Conservation (phyloP, 2,329 filamentous ascomycete genomes). For the Colletotrichum sp. region DNA sequence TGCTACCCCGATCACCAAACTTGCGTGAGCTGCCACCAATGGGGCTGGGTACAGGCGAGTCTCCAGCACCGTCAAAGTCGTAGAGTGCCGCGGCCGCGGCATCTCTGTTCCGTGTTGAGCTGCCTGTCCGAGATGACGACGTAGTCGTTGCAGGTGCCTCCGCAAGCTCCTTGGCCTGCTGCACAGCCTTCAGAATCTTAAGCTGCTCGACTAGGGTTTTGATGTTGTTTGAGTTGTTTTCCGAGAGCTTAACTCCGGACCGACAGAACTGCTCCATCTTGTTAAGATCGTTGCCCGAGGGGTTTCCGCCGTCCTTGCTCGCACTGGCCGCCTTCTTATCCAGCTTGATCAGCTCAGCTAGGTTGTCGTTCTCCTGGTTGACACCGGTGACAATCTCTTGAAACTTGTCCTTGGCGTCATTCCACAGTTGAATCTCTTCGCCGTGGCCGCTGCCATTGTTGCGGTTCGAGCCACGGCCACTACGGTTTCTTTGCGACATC, state of each 20-base stretch:
- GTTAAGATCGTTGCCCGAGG: slow-evolving; percentile 33
- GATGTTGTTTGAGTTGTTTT: slow-evolving; percentile 40
- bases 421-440: slow-evolving; percentile 50
- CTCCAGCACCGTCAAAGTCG: slow-evolving; percentile 49
- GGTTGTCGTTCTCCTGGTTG: slow-evolving; percentile 47
- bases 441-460: slow-evolving; percentile 48
- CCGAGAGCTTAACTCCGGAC: slow-evolving; percentile 45
- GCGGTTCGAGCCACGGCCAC: slow-evolving; percentile 48
- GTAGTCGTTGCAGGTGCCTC: slow-evolving; percentile 26
- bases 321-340: slow-evolving; percentile 46
- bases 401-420: slow-evolving; percentile 42
- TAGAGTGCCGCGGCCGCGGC: slow-evolving; percentile 41
- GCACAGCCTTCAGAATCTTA: slow-evolving; percentile 45
- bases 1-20: slow-evolving; percentile 37
- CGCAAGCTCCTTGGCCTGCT: slow-evolving; percentile 48
- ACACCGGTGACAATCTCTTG: slow-evolving; percentile 43
- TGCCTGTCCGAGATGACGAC: slow-evolving; percentile 21
- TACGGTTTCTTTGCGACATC: slow-evolving; percentile 51
- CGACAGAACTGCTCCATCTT: slow-evolving; percentile 48
- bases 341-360: slow-evolving; percentile 41
- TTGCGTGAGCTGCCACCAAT: slow-evolving; percentile 36
- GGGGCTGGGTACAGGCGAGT: slow-evolving; percentile 51
- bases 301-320: slow-evolving; percentile 36
- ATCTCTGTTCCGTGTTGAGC: slow-evolving; percentile 16
- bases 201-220: slow-evolving; percentile 46